Evolutionary conservation across 257 asterid genomes (phyloP).

Genomic region (Nemophila menziesii): DNA sequence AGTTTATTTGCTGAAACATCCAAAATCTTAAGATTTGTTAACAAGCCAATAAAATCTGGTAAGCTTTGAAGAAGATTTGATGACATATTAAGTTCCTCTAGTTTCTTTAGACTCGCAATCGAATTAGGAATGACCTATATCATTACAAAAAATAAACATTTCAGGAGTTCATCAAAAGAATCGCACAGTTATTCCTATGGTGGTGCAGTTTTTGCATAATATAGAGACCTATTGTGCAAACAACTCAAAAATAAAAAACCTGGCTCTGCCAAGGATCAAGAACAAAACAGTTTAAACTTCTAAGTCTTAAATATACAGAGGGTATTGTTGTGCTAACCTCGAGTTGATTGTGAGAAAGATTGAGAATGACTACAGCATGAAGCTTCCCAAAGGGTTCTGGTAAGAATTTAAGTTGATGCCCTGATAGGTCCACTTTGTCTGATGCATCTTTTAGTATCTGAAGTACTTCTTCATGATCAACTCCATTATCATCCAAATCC

Average conservation of each 20-base stretch:
- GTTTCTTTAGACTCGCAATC: conserved; percentile 33
- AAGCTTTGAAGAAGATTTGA: conserved; percentile 38
- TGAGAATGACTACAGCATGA: conserved; percentile 26
- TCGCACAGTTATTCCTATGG: no score
- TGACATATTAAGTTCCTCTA: conserved; percentile 49
- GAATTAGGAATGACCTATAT: conserved; percentile 52
- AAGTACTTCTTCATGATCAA: conserved; percentile 1
- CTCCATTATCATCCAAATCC: not conserved
- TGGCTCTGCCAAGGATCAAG: no score
- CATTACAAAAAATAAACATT: conserved; percentile 1
- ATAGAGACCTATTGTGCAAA: no score
- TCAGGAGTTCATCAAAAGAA: not conserved
- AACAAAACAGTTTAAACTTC: no score
- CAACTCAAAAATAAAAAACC: no score
- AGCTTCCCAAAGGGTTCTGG: conserved; percentile 41
- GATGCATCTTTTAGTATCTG: conserved; percentile 1
- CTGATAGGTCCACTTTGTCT: conserved; percentile 31
- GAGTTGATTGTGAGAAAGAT: conserved; percentile 42
- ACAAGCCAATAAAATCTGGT: conserved; percentile 51
- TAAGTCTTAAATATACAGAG: no score
- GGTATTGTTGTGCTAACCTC: conserved; percentile 18
- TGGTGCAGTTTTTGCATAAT: no score
- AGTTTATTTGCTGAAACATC: conserved; percentile 47
- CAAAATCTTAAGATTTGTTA: conserved; percentile 38
- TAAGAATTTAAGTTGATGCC: conserved; percentile 30